phyloP scores from a whole-genome alignment of 2,329 filamentous ascomycete species.

The Xylariaceae sp. region DNA sequence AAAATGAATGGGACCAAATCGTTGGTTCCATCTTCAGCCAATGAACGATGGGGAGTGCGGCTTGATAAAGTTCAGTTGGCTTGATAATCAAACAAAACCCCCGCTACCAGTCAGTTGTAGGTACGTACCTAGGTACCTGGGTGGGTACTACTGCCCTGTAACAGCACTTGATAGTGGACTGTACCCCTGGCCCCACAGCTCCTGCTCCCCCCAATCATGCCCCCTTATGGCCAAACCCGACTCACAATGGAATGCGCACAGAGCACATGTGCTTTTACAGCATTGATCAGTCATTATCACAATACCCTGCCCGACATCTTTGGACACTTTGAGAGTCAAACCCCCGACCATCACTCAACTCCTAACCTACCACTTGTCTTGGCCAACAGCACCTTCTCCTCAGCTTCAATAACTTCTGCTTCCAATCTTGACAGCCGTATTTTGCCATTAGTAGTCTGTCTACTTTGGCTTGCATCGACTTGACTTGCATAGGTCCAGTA shows the following conservation, averaged over 20 bases:
- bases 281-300: slow-evolving; percentile 20
- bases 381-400: background rate
- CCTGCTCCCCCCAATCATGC: slow-evolving; percentile 5
- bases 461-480: slow-evolving; percentile 3
- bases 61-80: no score
- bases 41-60: background rate
- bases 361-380: background rate
- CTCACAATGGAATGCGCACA: slow-evolving; percentile 15
- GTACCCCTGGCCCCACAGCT: slow-evolving; percentile 12
- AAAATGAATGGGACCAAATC: no score
- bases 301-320: slow-evolving; percentile 6
- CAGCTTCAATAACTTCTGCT: slow-evolving; percentile 1
- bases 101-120: background rate
- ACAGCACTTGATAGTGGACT: background rate
- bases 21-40: background rate
- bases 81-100: slow-evolving; percentile 21
- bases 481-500: no score
- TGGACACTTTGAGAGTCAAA: slow-evolving; percentile 6
- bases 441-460: background rate
- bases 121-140: background rate
- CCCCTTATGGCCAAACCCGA: slow-evolving; percentile 13
- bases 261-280: slow-evolving; percentile 24
- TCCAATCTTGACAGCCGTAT: background rate
- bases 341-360: slow-evolving; percentile 2
- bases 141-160: no score